Evolutionary conservation across 495 filamentous ascomycete species (phyloP).

Genomic region (Penicillium riverlandense): DNA sequence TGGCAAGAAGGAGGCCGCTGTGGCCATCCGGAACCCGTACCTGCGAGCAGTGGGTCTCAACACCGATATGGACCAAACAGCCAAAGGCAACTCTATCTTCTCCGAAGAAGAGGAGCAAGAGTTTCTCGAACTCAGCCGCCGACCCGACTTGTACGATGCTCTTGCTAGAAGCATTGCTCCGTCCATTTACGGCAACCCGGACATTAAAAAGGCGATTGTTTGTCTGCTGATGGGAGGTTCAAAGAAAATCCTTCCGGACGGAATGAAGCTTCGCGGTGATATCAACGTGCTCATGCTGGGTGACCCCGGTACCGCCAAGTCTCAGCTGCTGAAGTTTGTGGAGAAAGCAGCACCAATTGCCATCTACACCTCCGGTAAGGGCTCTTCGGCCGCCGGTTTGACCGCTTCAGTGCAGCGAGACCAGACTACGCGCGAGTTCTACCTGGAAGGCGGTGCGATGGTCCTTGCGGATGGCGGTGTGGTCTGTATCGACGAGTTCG

Average conservation of each 20-base stretch:
- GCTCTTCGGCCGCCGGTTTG: constrained; percentile 95
- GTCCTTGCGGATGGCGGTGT: constrained; percentile 96
- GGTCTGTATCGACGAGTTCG: constrained; percentile 99
- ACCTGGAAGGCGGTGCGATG: constrained; percentile 98
- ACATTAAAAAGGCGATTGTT: constrained; percentile 98
- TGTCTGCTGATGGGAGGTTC: constrained; percentile 92
- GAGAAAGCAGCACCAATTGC: constrained; percentile 95
- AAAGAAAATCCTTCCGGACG: constrained; percentile 97
- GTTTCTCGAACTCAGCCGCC: constrained; percentile 85
- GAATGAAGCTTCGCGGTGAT: constrained; percentile 96
- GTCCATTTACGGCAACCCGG: constrained; percentile 91
- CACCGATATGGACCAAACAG: constrained; percentile 81
- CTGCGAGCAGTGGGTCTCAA: constrained; percentile 91
- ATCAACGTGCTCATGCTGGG: constrained; percentile 97
- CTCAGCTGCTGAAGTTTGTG: constrained; percentile 94
- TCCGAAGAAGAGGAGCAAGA: constrained; percentile 97
- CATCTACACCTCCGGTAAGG: constrained; percentile 98
- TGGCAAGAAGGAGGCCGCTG: constrained; percentile 75
- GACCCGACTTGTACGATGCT: constrained; percentile 84
- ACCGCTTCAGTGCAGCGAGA: constrained; percentile 97
- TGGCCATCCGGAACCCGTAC: constrained; percentile 94
- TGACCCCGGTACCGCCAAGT: constrained; percentile 98
- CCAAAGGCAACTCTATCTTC: constrained; percentile 79
- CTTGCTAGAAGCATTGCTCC: constrained; percentile 93
- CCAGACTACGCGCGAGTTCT: constrained; percentile 87